Base-by-base conservation (phyloP, 2,329 filamentous ascomycete genomes). In the Aphanoascus verrucosus region DNA sequence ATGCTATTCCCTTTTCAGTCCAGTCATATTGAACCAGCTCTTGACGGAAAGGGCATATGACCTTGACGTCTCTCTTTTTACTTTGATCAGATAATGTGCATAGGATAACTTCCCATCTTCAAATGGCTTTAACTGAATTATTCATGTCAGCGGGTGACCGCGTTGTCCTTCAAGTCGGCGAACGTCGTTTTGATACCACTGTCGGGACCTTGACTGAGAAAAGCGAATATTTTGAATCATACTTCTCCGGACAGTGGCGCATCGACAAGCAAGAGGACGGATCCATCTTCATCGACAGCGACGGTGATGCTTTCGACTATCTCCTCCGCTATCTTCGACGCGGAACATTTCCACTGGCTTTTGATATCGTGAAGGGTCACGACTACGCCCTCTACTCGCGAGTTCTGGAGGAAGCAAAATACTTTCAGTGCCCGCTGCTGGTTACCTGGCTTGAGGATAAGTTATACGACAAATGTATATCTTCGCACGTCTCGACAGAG, bases 241-340 rank as follows among this genome's bases (percentile, higher is more conserved):
- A 43, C 17, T 55, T 57, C 23, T 57, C 55, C 9, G 53, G 48
- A 20, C 28, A n/a, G 8, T 55, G 48, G 52, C 31, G 28, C 23
- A 31, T 43, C 28, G 34, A 52, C 2, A 53, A 43, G 17, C 38
- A 49, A 35, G 44, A 57, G 2, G 53, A 57, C 17, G 52, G 53
- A 4, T 49, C 44, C 12, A 49, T 57, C 20, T 55, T 52, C 23
- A 44, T 57, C 32, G 55, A 57, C n/a, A 49, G 42, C n/a, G 41
- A 55, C 32, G n/a, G 28, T 11, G 19, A 32, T n/a, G 14, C 48
- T 4, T 57, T 57, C 38, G 49, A 49, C 34, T 41, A 50, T 34
- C 42, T 57, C 32, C 34, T 57, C n/a, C 20, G 41, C 11, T 57
- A 57, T 47, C 48, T 57, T 35, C 55, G 55, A 17, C 55, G 43